These are phyloP conservation scores for Podila verticillata DNA, from an alignment of 192 early-diverging fungal genomes.

Conservation along the genomic window DNA sequence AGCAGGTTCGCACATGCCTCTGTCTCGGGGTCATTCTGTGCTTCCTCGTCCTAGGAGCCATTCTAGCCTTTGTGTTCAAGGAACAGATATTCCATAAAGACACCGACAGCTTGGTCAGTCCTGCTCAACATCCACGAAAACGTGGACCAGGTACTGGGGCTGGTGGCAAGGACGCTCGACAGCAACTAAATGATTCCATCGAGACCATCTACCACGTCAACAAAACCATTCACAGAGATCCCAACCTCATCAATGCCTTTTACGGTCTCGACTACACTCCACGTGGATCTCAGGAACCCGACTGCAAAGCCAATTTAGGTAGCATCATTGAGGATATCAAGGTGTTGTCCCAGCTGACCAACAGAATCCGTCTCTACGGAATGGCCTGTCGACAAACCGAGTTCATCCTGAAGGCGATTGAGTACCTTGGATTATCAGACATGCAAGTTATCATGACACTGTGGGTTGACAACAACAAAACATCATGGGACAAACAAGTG, in stretches of 20 bases:
- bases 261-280: conserved; percentile 71
- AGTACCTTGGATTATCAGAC: conserved; percentile 56
- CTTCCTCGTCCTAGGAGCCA: conserved; percentile 20
- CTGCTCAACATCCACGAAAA: neutral
- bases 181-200: conserved; percentile 12
- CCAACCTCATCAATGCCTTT: conserved; percentile 46
- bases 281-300: conserved; percentile 62
- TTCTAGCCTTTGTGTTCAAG: conserved; percentile 17
- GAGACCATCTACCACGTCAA: conserved; percentile 45
- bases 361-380: conserved; percentile 69
- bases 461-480: conserved; percentile 67
- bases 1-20: conserved; percentile 23
- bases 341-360: conserved; percentile 62
- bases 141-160: neutral
- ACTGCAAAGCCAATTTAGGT: conserved; percentile 61
- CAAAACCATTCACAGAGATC: conserved; percentile 43
- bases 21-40: conserved; percentile 30
- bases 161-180: neutral
- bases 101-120: neutral
- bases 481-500: conserved; percentile 49
- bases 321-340: conserved; percentile 68
- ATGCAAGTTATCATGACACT: conserved; percentile 71
- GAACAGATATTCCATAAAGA: conserved; percentile 16
- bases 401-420: conserved; percentile 67
- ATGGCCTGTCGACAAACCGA: conserved; percentile 74